Percentiles rank a stretch among this genome's conserved stretches.
phyloP scores from a whole-genome alignment of 495 filamentous ascomycete genomes.

The Talaromyces nanjingensis region DNA sequence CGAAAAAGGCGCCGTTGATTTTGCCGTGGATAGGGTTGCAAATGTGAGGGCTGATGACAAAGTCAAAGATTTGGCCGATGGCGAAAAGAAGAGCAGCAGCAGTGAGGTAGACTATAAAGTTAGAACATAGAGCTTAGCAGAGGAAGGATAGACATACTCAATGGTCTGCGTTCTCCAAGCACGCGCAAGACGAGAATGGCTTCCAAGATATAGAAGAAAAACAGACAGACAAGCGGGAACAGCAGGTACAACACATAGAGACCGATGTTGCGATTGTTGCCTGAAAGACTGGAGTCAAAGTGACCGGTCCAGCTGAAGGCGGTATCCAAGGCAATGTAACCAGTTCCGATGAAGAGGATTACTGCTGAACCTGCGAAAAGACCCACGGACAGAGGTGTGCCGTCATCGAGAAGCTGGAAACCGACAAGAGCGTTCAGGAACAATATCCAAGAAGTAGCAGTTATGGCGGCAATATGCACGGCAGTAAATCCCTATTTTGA shows the following conservation, averaged over 20 bases:
- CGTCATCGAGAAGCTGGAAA: slow-evolving; percentile 90
- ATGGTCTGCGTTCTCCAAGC: slow-evolving; percentile 77
- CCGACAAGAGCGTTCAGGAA: slow-evolving; percentile 89
- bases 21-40: slow-evolving; percentile 73
- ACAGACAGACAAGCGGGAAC: slow-evolving; percentile 78
- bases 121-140: not conserved
- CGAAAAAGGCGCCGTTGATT: slow-evolving; percentile 89
- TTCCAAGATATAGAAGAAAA: slow-evolving; percentile 77
- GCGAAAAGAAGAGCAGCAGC: slow-evolving; percentile 75
- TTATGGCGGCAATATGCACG: slow-evolving; percentile 85
- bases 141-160: slow-evolving; percentile 50
- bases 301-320: slow-evolving; percentile 77
- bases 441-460: slow-evolving; percentile 83
- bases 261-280: slow-evolving; percentile 66
- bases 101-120: slow-evolving; percentile 60
- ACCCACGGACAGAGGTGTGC: slow-evolving; percentile 74
- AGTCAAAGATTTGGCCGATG: slow-evolving; percentile 91
- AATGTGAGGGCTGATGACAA: slow-evolving; percentile 84
- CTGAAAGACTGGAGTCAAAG: slow-evolving; percentile 51
- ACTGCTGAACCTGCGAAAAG: slow-evolving; percentile 63
- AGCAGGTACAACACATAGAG: slow-evolving; percentile 95
- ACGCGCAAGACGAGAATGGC: slow-evolving; percentile 73
- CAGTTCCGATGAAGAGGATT: slow-evolving; percentile 78
- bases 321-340: slow-evolving; percentile 93
- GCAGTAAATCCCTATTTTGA: slow-evolving; percentile 72